phyloP scores from a whole-genome alignment of 768 basidiomycete genomes.

The Infundibulicybe gibba region DNA sequence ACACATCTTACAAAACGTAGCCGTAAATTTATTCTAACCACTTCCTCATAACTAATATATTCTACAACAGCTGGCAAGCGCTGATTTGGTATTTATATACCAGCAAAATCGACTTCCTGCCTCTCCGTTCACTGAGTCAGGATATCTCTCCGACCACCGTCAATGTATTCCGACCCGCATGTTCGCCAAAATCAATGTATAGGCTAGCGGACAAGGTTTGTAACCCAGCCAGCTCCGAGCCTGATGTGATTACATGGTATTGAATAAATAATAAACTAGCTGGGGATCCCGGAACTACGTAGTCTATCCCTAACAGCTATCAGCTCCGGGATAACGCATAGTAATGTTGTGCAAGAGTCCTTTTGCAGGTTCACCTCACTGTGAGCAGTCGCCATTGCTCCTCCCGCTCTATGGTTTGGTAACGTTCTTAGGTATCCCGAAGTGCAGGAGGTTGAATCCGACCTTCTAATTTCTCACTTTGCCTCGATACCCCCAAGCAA shows the following conservation, averaged over 20 bases:
- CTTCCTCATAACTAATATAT: background rate
- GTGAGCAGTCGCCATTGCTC: constrained; percentile 6
- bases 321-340: constrained; percentile 7
- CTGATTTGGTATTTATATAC: constrained; percentile 37
- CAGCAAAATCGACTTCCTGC: constrained; percentile 23
- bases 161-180: constrained; percentile 4
- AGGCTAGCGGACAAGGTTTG: constrained; percentile 34
- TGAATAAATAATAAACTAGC: constrained; percentile 5
- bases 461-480: constrained; percentile 2
- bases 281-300: constrained; percentile 13
- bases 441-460: constrained; percentile 8
- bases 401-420: background rate
- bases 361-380: constrained; percentile 19
- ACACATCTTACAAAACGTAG: background rate
- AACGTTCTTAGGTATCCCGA: constrained; percentile 7
- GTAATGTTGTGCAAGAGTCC: constrained; percentile 19
- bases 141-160: constrained; percentile 5
- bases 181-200: constrained; percentile 44
- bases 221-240: background rate
- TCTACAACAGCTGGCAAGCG: constrained; percentile 27
- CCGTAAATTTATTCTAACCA: no score
- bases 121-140: constrained; percentile 12
- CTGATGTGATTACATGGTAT: background rate
- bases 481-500: background rate
- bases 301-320: constrained; percentile 15